Conservation (phyloP, 1,284 basidiomycete genomes). For the Pseudozyma pruni region DNA sequence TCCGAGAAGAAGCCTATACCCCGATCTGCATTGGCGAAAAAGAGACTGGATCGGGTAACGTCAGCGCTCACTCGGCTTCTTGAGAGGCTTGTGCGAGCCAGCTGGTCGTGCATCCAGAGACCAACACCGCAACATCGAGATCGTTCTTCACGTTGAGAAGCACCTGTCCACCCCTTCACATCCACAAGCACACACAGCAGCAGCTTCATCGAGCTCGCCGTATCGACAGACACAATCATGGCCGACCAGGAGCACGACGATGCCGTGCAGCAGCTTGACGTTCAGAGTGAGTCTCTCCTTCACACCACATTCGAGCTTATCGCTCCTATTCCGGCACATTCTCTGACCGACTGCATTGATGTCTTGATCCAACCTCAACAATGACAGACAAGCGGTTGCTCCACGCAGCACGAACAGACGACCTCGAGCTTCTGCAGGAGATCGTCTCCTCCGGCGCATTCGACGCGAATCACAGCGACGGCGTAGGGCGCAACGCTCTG, state of each 20-base stretch:
- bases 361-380: too few species aligned
- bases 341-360: too few species aligned
- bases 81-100: slow-evolving; percentile 8
- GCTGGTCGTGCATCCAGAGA: neutral
- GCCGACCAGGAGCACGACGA: slow-evolving; percentile 38
- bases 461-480: slow-evolving; percentile 61
- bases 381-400: slow-evolving; percentile 59
- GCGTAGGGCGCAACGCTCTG: slow-evolving; percentile 63
- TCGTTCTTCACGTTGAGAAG: too few species aligned
- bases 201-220: neutral
- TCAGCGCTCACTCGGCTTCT: neutral
- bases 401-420: slow-evolving; percentile 60
- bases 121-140: slow-evolving; percentile 16
- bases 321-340: too few species aligned
- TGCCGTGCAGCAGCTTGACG: slow-evolving; percentile 39
- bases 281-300: slow-evolving; percentile 33
- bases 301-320: neutral
- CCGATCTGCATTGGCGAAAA: too few species aligned
- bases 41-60: neutral
- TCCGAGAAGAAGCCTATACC: neutral
- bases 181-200: neutral
- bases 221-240: too few species aligned
- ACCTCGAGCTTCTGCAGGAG: slow-evolving; percentile 54
- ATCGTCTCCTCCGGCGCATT: slow-evolving; percentile 49
- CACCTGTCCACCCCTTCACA: slow-evolving; percentile 8